phyloP scores from a whole-genome alignment of 192 early-diverging fungal genomes.

The Coemansia sp. region DNA sequence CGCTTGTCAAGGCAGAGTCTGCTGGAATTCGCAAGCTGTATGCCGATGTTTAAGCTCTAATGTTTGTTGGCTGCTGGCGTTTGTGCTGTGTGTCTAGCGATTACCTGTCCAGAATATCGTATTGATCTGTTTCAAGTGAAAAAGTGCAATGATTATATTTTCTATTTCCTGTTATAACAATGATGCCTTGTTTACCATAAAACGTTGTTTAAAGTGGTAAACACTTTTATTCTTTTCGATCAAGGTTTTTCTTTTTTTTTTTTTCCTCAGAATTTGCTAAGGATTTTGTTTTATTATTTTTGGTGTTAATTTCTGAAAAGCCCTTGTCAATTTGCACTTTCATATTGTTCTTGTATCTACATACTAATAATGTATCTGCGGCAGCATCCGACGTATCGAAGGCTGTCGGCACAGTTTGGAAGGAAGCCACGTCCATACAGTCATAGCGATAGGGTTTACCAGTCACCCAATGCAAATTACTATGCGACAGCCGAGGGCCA shows the following conservation, averaged over 20 bases:
- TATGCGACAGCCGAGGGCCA: background rate
- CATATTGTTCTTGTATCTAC: too few species aligned
- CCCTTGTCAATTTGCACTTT: too few species aligned
- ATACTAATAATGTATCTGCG: conserved; percentile 22
- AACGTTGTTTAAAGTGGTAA: too few species aligned
- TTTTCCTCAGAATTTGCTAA: too few species aligned
- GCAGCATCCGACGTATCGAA: conserved; percentile 34
- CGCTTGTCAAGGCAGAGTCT: conserved; percentile 47
- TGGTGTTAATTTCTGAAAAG: too few species aligned
- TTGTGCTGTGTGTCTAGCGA: background rate
- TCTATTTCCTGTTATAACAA: too few species aligned
- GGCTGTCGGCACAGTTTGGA: conserved; percentile 24
- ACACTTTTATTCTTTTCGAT: too few species aligned
- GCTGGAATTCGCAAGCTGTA: conserved; percentile 52
- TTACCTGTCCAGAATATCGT: too few species aligned
- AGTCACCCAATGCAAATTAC: background rate
- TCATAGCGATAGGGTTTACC: background rate
- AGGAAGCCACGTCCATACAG: background rate
- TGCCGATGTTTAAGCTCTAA: conserved; percentile 19
- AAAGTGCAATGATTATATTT: background rate
- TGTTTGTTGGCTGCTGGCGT: background rate
- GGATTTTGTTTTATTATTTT: too few species aligned
- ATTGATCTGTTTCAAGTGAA: too few species aligned
- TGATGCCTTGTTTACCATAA: too few species aligned
- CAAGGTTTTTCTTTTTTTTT: too few species aligned